Conservation (phyloP, 1,284 basidiomycete species). For the Melampsora larici-populina region DNA sequence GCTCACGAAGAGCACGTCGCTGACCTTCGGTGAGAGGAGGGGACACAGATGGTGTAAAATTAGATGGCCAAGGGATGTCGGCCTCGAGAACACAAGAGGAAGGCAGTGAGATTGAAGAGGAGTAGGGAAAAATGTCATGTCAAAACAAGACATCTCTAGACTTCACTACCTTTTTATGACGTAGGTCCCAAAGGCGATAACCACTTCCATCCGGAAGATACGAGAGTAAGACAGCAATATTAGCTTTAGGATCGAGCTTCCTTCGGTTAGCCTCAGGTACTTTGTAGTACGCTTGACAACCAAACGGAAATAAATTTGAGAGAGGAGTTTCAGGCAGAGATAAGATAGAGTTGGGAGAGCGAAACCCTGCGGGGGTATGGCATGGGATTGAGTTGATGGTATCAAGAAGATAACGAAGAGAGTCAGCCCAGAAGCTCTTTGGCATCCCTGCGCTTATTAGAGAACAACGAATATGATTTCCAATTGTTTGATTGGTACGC, state of each 20-base stretch:
- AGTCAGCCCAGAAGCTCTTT: constrained; percentile 53
- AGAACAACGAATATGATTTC: constrained; percentile 47
- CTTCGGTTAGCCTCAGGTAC: not conserved
- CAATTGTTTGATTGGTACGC: constrained; percentile 49
- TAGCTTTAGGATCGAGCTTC: not conserved
- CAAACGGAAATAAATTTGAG: not conserved
- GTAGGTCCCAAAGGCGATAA: not conserved
- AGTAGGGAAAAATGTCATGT: not conserved
- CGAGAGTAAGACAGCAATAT: not conserved
- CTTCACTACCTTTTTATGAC: not conserved
- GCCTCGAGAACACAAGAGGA: not conserved
- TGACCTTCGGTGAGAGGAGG: no score
- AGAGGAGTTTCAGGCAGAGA: not conserved
- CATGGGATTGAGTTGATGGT: constrained; percentile 52
- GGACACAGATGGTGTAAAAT: not conserved
- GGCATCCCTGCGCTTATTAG: constrained; percentile 50
- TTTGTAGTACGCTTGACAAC: not conserved
- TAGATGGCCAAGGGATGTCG: not conserved
- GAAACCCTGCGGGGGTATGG: not conserved
- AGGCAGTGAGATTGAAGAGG: not conserved
- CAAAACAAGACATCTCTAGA: constrained; percentile 6
- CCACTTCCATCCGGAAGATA: not conserved
- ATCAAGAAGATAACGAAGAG: constrained; percentile 51
- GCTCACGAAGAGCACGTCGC: no score
- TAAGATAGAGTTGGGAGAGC: not conserved